A percentile compares a stretch with the other conserved stretches of the same genome.
Conservation (phyloP, 441 rosid genomes). For the Croton laevigatus region DNA sequence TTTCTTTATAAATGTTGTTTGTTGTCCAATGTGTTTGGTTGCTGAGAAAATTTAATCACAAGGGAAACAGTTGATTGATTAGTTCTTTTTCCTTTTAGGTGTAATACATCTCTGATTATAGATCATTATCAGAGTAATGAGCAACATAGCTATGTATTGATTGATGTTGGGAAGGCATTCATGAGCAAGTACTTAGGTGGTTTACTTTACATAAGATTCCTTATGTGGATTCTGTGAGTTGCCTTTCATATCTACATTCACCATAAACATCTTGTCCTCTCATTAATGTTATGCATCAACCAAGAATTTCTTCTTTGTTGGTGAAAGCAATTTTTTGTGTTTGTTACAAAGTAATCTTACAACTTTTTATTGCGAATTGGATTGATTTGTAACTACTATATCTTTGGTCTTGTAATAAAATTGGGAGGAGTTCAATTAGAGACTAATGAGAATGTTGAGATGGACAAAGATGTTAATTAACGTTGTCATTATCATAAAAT, state of each 20-base stretch:
- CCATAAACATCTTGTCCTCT: constrained; percentile 17
- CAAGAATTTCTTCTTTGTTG: background rate
- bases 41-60: background rate
- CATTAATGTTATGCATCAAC: background rate
- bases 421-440: background rate
- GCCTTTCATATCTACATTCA: background rate
- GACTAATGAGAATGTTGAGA: background rate
- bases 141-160: constrained; percentile 63
- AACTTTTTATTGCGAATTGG: background rate
- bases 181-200: constrained; percentile 96
- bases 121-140: constrained; percentile 52
- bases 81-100: constrained; percentile 36
- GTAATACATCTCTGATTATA: constrained; percentile 87
- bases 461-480: background rate
- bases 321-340: background rate
- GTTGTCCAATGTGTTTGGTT: background rate
- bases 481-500: background rate
- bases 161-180: constrained; percentile 94
- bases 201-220: constrained; percentile 90
- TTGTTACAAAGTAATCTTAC: background rate
- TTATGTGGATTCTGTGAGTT: constrained; percentile 77
- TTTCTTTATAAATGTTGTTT: background rate
- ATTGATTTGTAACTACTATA: background rate
- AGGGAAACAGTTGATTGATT: background rate
- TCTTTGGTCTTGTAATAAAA: background rate